Evolutionary conservation across 202 grass and related monocot species (phyloP), one percentile per base, ranked within the genome.

Genomic region (Schoenoplectus tabernaemontani): DNA sequence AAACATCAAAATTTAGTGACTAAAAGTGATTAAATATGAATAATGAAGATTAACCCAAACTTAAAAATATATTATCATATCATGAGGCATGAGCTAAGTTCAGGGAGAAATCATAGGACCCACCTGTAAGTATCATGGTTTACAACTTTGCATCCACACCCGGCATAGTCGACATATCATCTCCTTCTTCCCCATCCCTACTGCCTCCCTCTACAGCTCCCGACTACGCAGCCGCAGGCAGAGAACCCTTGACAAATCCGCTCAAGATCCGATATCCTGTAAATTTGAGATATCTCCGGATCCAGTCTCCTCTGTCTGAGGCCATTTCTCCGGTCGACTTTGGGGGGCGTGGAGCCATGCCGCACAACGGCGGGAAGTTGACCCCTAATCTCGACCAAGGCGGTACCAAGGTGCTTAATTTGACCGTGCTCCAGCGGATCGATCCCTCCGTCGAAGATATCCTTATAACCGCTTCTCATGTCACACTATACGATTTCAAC

Each of bases 401-500:
- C 48, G 84, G 63, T 41, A 95, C 88, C 64, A 90, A 88, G 39
- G 57, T 82, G 11, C 89, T 96, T 23, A 87, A 89, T 77, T 84
- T 87, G 42, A 92, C 84, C 57, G 86, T 96, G 39, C 87, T 96
- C 23, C 92, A 91, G 73, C 85, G 92, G 78, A 87, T 96, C 78
- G 92, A 96, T 81, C 92, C 92, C 33, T 90, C 87, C 54, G 89
- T 96, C 51, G 89, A 89, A 77, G 92, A 96, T 76, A 96, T 96
- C 82, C 92, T 96, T 65, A 90, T 96, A 77, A 96, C 89, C 62
- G 92, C 89, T 42, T 86, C 85, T 2, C 89, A 96, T 72, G 92
- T 96, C 50, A 90, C 92, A 44, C 87, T 96, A 57, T 96, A 96
- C 58, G 92, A 90, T 82, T 90, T 96, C 92, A 91, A 96, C 76